phyloP scores from a whole-genome alignment of 495 filamentous ascomycete species.

The Xylaria grammica region DNA sequence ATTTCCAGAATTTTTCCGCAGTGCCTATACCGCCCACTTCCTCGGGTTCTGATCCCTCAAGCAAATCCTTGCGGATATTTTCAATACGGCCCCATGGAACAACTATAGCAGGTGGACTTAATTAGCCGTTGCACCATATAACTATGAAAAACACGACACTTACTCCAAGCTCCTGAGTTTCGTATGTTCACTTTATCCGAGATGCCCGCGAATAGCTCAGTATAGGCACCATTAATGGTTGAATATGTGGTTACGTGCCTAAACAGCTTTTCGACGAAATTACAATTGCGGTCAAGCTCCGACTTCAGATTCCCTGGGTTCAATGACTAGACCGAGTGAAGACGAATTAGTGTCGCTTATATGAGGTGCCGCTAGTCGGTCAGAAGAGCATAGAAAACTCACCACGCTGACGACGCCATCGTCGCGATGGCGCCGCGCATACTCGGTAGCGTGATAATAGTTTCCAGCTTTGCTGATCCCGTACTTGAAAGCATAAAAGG shows the following conservation, averaged over 20 bases:
- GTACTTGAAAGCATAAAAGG: constrained; percentile 36
- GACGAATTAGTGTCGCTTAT: not conserved
- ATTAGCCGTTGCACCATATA: not conserved
- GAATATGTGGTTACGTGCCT: constrained; percentile 9
- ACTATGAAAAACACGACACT: not conserved
- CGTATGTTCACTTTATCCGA: constrained; percentile 36
- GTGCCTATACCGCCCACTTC: constrained; percentile 48
- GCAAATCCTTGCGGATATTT: constrained; percentile 42
- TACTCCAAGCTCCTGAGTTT: constrained; percentile 30
- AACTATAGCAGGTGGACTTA: constrained; percentile 28
- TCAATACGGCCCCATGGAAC: constrained; percentile 46
- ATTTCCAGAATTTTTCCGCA: constrained; percentile 47
- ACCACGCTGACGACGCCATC: constrained; percentile 43
- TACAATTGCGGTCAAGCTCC: constrained; percentile 27
- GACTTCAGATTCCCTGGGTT: constrained; percentile 54
- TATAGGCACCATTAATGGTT: constrained; percentile 45
- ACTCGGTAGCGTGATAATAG: constrained; percentile 44
- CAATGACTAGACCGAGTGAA: constrained; percentile 23
- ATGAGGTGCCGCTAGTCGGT: not conserved
- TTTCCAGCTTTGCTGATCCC: constrained; percentile 52
- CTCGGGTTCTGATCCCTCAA: constrained; percentile 33
- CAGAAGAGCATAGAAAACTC: constrained; percentile 21
- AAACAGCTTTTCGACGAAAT: constrained; percentile 22
- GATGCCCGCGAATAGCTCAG: constrained; percentile 47
- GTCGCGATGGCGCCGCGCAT: constrained; percentile 37